Conservation (phyloP, 2,329 filamentous ascomycete genomes). For the Neonectria hederae region DNA sequence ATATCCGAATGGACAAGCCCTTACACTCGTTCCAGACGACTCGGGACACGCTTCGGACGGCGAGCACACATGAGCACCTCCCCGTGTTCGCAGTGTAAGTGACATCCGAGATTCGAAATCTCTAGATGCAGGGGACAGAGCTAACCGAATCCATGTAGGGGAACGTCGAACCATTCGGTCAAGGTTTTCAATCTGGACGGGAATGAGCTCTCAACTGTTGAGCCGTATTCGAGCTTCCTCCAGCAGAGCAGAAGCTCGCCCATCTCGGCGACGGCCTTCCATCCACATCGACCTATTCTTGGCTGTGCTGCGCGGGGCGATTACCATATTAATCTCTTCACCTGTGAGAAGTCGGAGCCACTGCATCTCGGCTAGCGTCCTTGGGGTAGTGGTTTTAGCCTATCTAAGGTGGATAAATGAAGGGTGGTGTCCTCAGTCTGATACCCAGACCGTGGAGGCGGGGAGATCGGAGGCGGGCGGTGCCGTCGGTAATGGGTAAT, state of each 20-base stretch:
- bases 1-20: slow-evolving; percentile 86
- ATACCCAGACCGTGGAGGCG: slow-evolving; percentile 14
- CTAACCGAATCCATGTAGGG: slow-evolving; percentile 62
- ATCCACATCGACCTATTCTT: slow-evolving; percentile 92
- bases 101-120: background rate
- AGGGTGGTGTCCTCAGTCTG: slow-evolving; percentile 12
- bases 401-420: slow-evolving; percentile 22
- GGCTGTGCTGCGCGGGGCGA: slow-evolving; percentile 88
- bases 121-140: slow-evolving; percentile 3
- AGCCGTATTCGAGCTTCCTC: slow-evolving; percentile 90
- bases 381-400: slow-evolving; percentile 31
- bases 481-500: slow-evolving; percentile 2
- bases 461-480: slow-evolving; percentile 1
- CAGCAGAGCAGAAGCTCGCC: slow-evolving; percentile 82
- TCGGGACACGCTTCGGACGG: slow-evolving; percentile 79
- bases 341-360: slow-evolving; percentile 65
- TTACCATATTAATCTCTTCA: slow-evolving; percentile 89
- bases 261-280: slow-evolving; percentile 91
- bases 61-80: slow-evolving; percentile 94
- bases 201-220: slow-evolving; percentile 79
- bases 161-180: slow-evolving; percentile 86
- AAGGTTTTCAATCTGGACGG: slow-evolving; percentile 93
- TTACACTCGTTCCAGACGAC: slow-evolving; percentile 79
- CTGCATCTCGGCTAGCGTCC: slow-evolving; percentile 43
- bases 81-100: slow-evolving; percentile 94